Evolutionary conservation across 2,329 filamentous ascomycete species (phyloP).

Genomic region (Chlorencoelia australis): DNA sequence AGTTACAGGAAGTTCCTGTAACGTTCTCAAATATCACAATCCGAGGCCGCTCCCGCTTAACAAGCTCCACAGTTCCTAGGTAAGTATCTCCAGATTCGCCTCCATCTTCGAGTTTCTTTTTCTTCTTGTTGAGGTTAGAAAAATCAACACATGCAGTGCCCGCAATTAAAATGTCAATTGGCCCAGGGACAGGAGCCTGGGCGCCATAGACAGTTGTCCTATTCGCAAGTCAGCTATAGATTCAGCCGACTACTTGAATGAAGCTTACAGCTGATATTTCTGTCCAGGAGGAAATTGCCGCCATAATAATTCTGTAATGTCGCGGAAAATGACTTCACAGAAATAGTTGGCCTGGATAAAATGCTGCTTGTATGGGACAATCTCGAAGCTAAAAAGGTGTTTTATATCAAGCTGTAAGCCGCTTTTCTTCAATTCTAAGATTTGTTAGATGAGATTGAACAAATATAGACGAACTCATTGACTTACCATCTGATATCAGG

Average conservation of each 20-base stretch:
- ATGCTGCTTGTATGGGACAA: constrained; percentile 52
- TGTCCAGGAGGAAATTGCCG: not conserved
- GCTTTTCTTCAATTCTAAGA: not conserved
- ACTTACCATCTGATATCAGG: constrained; percentile 40
- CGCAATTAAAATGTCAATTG: constrained; percentile 56
- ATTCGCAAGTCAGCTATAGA: constrained; percentile 9
- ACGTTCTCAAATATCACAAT: constrained; percentile 70
- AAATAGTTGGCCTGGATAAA: constrained; percentile 53
- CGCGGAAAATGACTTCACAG: constrained; percentile 43
- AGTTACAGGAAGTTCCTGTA: constrained; percentile 44
- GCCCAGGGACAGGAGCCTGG: constrained; percentile 41
- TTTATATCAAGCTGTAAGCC: constrained; percentile 24
- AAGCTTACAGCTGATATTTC: not conserved
- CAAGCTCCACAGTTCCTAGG: constrained; percentile 48
- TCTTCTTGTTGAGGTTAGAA: constrained; percentile 51
- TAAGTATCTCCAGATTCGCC: constrained; percentile 61
- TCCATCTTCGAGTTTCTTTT: constrained; percentile 39
- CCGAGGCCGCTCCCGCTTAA: constrained; percentile 42
- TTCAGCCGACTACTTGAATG: not conserved
- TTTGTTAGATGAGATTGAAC: constrained; percentile 5
- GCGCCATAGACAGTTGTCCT: constrained; percentile 60
- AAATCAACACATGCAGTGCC: constrained; percentile 72
- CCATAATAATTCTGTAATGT: constrained; percentile 44
- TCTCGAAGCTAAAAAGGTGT: constrained; percentile 54
- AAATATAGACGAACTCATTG: not conserved